Evolutionary conservation across 2,329 filamentous ascomycete genomes (phyloP).

Genomic region (Sporothrix dimorphospora): DNA sequence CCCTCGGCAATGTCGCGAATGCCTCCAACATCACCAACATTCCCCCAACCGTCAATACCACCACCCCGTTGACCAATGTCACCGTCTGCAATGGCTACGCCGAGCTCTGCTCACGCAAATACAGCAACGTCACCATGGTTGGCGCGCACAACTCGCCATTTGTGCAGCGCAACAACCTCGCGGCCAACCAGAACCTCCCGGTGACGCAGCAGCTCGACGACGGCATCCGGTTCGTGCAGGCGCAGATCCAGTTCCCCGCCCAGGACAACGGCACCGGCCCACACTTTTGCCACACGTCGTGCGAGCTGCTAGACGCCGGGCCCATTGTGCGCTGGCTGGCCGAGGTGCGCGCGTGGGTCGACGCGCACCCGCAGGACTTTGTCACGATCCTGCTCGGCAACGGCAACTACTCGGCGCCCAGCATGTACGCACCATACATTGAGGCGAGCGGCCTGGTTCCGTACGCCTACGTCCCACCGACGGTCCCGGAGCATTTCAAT

Average conservation of each 20-base stretch:
- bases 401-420: constrained; percentile 68
- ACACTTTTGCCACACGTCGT: constrained; percentile 85
- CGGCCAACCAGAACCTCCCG: constrained; percentile 71
- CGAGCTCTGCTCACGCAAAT: constrained; percentile 75
- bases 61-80: neutral
- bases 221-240: constrained; percentile 68
- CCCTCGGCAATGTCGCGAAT: neutral
- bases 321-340: constrained; percentile 74
- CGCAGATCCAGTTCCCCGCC: constrained; percentile 62
- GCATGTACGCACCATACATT: constrained; percentile 70
- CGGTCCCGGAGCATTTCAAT: neutral
- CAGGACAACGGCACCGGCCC: constrained; percentile 50
- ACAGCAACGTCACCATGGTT: constrained; percentile 80
- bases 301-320: constrained; percentile 79
- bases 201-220: constrained; percentile 77
- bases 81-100: constrained; percentile 74
- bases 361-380: constrained; percentile 78
- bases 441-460: constrained; percentile 70
- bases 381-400: constrained; percentile 87
- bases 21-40: neutral
- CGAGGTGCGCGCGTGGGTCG: constrained; percentile 72
- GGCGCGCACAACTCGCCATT: constrained; percentile 84
- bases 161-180: constrained; percentile 68
- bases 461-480: constrained; percentile 72
- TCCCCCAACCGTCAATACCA: neutral